Evolutionary conservation across 257 asterid species (phyloP).

Genomic region (Gentiana macrophylla): DNA sequence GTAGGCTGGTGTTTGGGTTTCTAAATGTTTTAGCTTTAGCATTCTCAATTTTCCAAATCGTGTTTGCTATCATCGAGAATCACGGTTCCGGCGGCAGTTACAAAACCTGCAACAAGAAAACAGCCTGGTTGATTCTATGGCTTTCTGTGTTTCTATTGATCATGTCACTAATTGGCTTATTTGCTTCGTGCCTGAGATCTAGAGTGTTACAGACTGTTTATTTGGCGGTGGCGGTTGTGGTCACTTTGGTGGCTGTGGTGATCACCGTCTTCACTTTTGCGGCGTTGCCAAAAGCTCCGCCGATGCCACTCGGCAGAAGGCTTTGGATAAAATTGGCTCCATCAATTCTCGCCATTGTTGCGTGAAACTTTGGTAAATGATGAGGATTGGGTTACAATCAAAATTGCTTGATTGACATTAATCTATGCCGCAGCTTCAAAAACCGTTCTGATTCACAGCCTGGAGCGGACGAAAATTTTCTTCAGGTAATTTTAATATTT

Average conservation of each 20-base stretch:
- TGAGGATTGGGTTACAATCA: slow-evolving; percentile 7
- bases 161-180: slow-evolving; percentile 13
- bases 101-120: slow-evolving; percentile 4
- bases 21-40: slow-evolving; percentile 11
- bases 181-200: slow-evolving; percentile 9
- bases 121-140: slow-evolving; percentile 1
- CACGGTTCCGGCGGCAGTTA: slow-evolving; percentile 3
- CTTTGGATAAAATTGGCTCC: slow-evolving; percentile 15
- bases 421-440: slow-evolving; percentile 9
- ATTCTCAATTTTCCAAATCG: slow-evolving; percentile 13
- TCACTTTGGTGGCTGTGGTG: slow-evolving; percentile 6
- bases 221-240: slow-evolving; percentile 9
- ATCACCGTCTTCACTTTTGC: slow-evolving; percentile 8
- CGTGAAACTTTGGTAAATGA: slow-evolving; percentile 10
- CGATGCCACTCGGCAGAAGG: slow-evolving; percentile 2
- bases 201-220: slow-evolving; percentile 8
- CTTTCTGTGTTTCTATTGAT: slow-evolving; percentile 10
- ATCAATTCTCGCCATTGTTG: slow-evolving; percentile 15
- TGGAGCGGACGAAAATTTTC: slow-evolving; percentile 7
- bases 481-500: slow-evolving; percentile 6
- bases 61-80: slow-evolving; percentile 3
- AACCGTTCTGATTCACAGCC: background rate
- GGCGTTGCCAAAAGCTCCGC: slow-evolving; percentile 14
- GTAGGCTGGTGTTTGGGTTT: slow-evolving; percentile 16
- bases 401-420: slow-evolving; percentile 9